phyloP scores from a whole-genome alignment of 768 basidiomycete species.

The Suillus cothurnatus region DNA sequence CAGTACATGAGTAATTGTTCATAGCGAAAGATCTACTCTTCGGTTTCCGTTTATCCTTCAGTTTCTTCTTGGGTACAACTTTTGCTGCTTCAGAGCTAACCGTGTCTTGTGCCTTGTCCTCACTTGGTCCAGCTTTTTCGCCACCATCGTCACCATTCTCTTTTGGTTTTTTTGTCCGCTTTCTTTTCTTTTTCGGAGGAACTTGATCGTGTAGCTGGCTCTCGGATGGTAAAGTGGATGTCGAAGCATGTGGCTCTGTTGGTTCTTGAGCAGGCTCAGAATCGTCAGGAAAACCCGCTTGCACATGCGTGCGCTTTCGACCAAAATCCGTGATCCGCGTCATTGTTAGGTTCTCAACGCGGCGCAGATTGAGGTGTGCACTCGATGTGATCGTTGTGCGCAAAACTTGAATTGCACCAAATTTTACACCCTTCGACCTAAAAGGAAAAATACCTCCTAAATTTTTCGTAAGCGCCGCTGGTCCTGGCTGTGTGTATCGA shows the following conservation, averaged over 20 bases:
- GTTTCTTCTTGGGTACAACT: constrained; percentile 18
- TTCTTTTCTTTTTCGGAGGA: constrained; percentile 61
- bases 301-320: constrained; percentile 70
- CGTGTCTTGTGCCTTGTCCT: constrained; percentile 20
- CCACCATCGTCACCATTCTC: constrained; percentile 10
- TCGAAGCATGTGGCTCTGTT: constrained; percentile 4
- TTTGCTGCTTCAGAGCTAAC: constrained; percentile 25
- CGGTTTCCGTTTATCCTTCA: constrained; percentile 29
- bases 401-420: background rate
- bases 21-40: constrained; percentile 22
- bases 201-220: constrained; percentile 15
- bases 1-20: constrained; percentile 2
- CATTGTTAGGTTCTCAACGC: constrained; percentile 41
- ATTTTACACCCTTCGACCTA: background rate
- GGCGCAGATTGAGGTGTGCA: background rate
- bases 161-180: constrained; percentile 50
- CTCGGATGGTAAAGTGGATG: constrained; percentile 1
- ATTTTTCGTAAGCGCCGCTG: background rate
- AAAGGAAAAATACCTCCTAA: background rate
- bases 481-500: too few relatives aligned
- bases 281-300: constrained; percentile 53
- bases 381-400: background rate
- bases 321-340: constrained; percentile 76
- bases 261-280: constrained; percentile 8
- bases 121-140: too few relatives aligned